Evolutionary conservation across 139 green algal species (phyloP).

Genomic region (Deuterostichococcus epilithicus): DNA sequence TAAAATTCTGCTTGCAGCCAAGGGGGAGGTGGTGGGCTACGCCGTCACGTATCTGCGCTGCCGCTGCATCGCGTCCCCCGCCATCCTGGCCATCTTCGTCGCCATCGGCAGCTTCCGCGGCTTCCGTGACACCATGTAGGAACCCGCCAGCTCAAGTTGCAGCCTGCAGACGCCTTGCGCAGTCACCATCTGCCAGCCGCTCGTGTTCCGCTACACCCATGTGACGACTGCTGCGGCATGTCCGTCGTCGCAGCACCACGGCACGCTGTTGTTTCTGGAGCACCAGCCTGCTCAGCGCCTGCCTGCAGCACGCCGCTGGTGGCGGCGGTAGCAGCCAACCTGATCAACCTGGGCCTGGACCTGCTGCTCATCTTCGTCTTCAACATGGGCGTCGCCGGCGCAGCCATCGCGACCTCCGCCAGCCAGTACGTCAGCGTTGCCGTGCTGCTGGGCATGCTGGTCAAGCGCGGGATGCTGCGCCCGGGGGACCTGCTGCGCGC

Average conservation of each 20-base stretch:
- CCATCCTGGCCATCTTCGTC: conserved; percentile 18
- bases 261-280: neutral
- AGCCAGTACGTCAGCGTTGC: conserved; percentile 12
- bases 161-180: neutral
- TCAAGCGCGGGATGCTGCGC: conserved; percentile 11
- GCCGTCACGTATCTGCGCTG: conserved; percentile 27
- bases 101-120: conserved; percentile 26
- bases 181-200: neutral
- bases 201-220: neutral
- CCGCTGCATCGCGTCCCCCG: conserved; percentile 13
- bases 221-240: neutral
- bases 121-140: conserved; percentile 23
- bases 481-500: conserved; percentile 4
- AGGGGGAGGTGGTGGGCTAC: neutral
- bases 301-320: conserved; percentile 20
- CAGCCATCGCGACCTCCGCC: neutral
- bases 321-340: conserved; percentile 17
- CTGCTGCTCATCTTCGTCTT: conserved; percentile 24
- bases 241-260: neutral
- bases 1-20: neutral
- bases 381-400: conserved; percentile 22
- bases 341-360: conserved; percentile 19
- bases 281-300: neutral
- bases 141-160: no score
- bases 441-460: conserved; percentile 16